Conservation (phyloP, 306 rosid species). For the Elaeagnus macrophylla region DNA sequence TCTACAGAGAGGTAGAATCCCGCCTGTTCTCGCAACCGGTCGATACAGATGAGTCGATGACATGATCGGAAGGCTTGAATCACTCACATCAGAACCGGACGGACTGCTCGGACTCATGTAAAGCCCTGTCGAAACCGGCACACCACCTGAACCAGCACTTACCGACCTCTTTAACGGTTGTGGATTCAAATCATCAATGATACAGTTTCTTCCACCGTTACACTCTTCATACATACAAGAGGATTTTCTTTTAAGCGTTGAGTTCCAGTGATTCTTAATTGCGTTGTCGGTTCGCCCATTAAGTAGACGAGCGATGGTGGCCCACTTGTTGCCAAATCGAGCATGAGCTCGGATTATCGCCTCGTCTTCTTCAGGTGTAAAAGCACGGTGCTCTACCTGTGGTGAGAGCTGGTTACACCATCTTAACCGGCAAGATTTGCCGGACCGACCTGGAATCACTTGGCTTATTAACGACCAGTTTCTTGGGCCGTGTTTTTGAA, state of each 20-base stretch:
- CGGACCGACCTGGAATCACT: conserved; percentile 83
- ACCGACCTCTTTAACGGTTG: conserved; percentile 66
- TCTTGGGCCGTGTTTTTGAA: conserved; percentile 78
- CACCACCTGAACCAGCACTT: conserved; percentile 61
- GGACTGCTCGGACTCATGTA: conserved; percentile 70
- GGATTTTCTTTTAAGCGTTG: conserved; percentile 83
- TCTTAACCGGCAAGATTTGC: conserved; percentile 84
- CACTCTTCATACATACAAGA: conserved; percentile 28
- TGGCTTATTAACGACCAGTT: conserved; percentile 90
- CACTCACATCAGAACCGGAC: conserved; percentile 86
- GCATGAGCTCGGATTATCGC: conserved; percentile 82
- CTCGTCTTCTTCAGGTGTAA: conserved; percentile 78
- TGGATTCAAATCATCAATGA: neutral
- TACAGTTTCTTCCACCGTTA: neutral
- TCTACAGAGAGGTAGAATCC: conserved; percentile 53
- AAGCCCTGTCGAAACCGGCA: conserved; percentile 52
- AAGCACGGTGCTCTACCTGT: conserved; percentile 89
- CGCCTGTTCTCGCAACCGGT: conserved; percentile 63
- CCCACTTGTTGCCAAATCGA: conserved; percentile 96
- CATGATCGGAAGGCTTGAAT: conserved; percentile 51
- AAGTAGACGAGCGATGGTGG: conserved; percentile 84
- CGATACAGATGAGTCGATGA: conserved; percentile 46
- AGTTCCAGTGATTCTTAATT: conserved; percentile 95
- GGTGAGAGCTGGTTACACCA: conserved; percentile 99
- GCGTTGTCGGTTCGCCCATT: conserved; percentile 96